Base-by-base conservation (phyloP, 805 yeast species). In the Metschnikowia cubensis region DNA sequence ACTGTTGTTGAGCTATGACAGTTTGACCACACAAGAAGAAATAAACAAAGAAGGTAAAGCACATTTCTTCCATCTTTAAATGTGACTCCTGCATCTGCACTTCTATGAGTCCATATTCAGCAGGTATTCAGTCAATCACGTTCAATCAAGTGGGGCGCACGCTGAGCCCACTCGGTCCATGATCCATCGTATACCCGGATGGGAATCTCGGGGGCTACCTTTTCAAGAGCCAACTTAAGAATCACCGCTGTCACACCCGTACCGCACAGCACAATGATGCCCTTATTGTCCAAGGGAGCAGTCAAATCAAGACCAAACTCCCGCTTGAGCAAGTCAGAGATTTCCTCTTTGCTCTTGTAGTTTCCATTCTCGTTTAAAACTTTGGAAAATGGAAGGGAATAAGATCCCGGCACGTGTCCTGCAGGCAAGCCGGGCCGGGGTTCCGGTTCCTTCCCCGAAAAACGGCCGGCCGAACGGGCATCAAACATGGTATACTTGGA, bases 231-330 rank as follows among this genome's bases (percentile, higher is more conserved):
- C 7, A 85, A 72, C 66, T 87, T 85, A 42, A 92, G 76, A 37
- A 94, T 83, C 55, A 92, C 89, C 0, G 97, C 98, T 10, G 97
- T 85, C 44, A 94, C 97, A 42, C 98, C 99, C 0, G 97, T 85
- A 29, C 98, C 99, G 65, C 99, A 94, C 88, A 88, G 82, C 36
- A 86, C 87, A 45, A 94, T 82, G 17, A 87, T 82, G 11, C 89
- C 91, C 40, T 45, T 49, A 60, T 85, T 84, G 15, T 73, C 67
- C 10, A 59, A 50, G 50, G 67, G 47, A 51, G 59, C 51, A 17
- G 62, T 44, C 37, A 76, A 65, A 38, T 68, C 70, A 7, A 73
- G 37, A 6, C 60, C 66, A 41, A 65, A 68, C 10, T 68, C 71
- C 3, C 50, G 38, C 47, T 61, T 61, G 56, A 90, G 77, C 10